Percentiles rank a stretch among this genome's conserved stretches.
Evolutionary conservation across 257 asterid genomes (phyloP).

Genomic region (Craterostigma plantagineum): DNA sequence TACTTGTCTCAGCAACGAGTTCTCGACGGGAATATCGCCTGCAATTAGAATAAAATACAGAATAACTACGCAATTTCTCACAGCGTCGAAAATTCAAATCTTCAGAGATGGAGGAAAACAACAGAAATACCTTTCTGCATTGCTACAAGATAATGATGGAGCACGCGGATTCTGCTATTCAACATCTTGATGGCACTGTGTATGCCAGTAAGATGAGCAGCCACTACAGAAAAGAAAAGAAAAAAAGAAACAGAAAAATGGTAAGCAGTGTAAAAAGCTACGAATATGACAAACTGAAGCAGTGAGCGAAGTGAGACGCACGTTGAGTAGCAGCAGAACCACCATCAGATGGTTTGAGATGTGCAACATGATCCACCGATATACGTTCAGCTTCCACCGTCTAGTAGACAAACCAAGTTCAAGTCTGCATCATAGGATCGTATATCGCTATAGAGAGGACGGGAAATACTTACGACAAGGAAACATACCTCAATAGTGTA

Average conservation of each 20-base stretch:
- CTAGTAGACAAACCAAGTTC: conserved; percentile 20
- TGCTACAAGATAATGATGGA: conserved; percentile 70
- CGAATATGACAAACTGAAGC: not conserved
- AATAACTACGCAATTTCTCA: no score
- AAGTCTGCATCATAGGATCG: not conserved
- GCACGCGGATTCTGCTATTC: conserved; percentile 76
- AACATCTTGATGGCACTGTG: conserved; percentile 97
- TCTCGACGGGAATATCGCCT: conserved; percentile 76
- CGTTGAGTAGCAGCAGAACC: conserved; percentile 98
- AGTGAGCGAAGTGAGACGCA: conserved; percentile 2
- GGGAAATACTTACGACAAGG: not conserved
- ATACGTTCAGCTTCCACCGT: conserved; percentile 98
- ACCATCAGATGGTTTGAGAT: conserved; percentile 95
- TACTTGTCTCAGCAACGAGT: conserved; percentile 76
- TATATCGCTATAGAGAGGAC: no score
- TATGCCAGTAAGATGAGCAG: conserved; percentile 95
- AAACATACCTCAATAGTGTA: conserved; percentile 76
- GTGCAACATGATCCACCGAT: conserved; percentile 96
- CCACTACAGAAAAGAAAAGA: conserved; percentile 35
- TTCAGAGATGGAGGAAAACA: no score
- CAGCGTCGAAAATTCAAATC: no score
- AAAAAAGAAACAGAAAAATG: not conserved
- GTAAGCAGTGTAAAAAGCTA: not conserved
- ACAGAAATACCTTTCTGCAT: conserved; percentile 65
- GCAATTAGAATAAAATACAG: conserved; percentile 6